Conservation (phyloP, 495 filamentous ascomycete genomes). For the Aspergillus ellipticus region DNA sequence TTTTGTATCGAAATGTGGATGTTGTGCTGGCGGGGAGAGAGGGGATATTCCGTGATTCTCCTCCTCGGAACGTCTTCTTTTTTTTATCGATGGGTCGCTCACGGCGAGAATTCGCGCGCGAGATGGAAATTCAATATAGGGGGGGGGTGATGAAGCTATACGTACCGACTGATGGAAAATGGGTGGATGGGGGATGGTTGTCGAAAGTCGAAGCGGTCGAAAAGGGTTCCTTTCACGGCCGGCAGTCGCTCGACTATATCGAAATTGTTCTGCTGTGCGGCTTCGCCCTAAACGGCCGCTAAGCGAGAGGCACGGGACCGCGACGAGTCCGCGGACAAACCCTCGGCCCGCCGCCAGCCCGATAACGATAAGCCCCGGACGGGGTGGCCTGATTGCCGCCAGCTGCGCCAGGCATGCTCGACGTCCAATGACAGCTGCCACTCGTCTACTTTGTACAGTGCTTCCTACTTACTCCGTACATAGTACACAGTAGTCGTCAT, state of each 20-base stretch:
- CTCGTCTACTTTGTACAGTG: too few relatives aligned
- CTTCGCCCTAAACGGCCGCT: constrained; percentile 28
- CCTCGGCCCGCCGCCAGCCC: constrained; percentile 1
- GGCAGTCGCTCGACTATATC: constrained; percentile 24
- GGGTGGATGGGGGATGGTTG: constrained; percentile 39
- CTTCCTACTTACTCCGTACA: too few relatives aligned
- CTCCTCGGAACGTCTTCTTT: constrained; percentile 11
- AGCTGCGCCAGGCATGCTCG: too few relatives aligned
- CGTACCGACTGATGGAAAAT: constrained; percentile 46
- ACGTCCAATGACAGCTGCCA: too few relatives aligned
- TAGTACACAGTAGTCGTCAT: too few relatives aligned
- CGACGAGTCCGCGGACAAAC: too few relatives aligned
- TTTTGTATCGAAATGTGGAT: not conserved
- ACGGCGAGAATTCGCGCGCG: not conserved
- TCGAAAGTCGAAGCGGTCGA: constrained; percentile 46
- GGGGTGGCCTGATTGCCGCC: not conserved
- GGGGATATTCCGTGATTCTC: not conserved
- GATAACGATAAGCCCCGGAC: constrained; percentile 23
- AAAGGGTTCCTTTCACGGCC: constrained; percentile 34
- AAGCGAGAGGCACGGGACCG: constrained; percentile 44
- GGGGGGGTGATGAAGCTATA: constrained; percentile 15
- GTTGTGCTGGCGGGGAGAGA: not conserved
- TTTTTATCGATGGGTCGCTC: not conserved
- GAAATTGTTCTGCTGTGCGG: constrained; percentile 32
- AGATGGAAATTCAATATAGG: not conserved